A percentile compares a stretch with the other conserved stretches of the same genome.
Evolutionary conservation across 129 eudicot species (phyloP).

Genomic region (Lactuca sativa): DNA sequence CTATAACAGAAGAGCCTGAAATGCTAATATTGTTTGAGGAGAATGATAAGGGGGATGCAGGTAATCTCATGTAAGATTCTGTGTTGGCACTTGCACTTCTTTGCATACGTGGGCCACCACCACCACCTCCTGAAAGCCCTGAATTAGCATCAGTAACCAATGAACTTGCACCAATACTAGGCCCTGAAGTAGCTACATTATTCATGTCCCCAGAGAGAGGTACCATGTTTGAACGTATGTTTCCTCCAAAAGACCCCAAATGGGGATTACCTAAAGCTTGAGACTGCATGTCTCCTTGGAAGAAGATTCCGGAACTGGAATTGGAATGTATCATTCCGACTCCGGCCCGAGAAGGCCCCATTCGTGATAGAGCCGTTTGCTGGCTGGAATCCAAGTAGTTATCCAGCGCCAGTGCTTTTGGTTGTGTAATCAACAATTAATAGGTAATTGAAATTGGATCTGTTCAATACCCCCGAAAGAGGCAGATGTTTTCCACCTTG

Average conservation of each 20-base stretch:
- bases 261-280: conserved; percentile 60
- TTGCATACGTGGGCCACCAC: conserved; percentile 74
- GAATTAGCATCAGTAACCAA: conserved; percentile 96
- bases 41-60: conserved; percentile 89
- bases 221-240: conserved; percentile 49
- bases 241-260: conserved; percentile 67
- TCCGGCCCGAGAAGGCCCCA: conserved; percentile 83
- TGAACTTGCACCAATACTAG: conserved; percentile 90
- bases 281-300: conserved; percentile 75
- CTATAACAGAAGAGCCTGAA: conserved; percentile 80
- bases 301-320: conserved; percentile 77
- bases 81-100: conserved; percentile 84
- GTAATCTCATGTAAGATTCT: conserved; percentile 77
- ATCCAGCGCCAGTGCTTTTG: conserved; percentile 61
- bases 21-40: conserved; percentile 79
- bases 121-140: conserved; percentile 81
- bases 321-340: conserved; percentile 78
- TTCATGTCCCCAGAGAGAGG: conserved; percentile 69
- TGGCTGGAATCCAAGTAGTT: conserved; percentile 64
- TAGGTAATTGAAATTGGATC: neutral
- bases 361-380: conserved; percentile 54
- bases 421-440: conserved; percentile 1
- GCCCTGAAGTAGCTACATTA: conserved; percentile 60
- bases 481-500: conserved; percentile 11
- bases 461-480: conserved; percentile 2